Conservation (phyloP, 768 basidiomycete genomes). For the Suillus tomentosus region DNA sequence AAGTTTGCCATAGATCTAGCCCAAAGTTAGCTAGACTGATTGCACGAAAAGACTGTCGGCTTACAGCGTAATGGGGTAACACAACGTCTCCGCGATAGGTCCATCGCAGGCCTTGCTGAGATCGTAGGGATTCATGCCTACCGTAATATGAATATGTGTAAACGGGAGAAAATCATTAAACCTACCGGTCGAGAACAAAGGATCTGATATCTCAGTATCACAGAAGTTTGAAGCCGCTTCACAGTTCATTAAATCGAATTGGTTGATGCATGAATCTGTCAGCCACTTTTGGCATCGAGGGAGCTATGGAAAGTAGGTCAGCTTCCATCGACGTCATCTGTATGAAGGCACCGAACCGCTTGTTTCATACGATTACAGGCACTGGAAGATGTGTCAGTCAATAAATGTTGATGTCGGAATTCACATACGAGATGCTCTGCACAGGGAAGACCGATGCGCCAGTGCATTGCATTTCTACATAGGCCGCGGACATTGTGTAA, state of each 20-base stretch:
- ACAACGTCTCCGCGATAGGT: conserved; percentile 47
- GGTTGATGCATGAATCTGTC: conserved; percentile 60
- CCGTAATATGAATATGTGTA: background rate
- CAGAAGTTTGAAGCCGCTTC: conserved; percentile 71
- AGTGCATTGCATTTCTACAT: conserved; percentile 59
- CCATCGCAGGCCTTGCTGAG: conserved; percentile 64
- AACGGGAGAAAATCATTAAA: background rate
- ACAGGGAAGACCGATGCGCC: conserved; percentile 50
- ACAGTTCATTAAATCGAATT: conserved; percentile 69
- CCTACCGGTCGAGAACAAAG: conserved; percentile 37
- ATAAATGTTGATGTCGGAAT: conserved; percentile 10
- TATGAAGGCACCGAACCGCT: conserved; percentile 30
- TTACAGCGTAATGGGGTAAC: conserved; percentile 57
- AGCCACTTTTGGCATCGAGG: conserved; percentile 69
- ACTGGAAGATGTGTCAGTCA: conserved; percentile 20
- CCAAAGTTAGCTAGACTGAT: background rate
- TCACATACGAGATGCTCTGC: conserved; percentile 43
- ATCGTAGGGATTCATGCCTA: conserved; percentile 65
- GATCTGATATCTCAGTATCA: conserved; percentile 39
- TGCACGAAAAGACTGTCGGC: conserved; percentile 9
- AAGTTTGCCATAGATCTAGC: conserved; percentile 58
- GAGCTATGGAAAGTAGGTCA: conserved; percentile 43
- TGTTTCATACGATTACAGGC: conserved; percentile 47
- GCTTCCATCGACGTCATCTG: background rate
- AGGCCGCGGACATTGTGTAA: conserved; percentile 40